Base-by-base conservation (phyloP, 2,329 filamentous ascomycete genomes). In the Neurospora sp. region DNA sequence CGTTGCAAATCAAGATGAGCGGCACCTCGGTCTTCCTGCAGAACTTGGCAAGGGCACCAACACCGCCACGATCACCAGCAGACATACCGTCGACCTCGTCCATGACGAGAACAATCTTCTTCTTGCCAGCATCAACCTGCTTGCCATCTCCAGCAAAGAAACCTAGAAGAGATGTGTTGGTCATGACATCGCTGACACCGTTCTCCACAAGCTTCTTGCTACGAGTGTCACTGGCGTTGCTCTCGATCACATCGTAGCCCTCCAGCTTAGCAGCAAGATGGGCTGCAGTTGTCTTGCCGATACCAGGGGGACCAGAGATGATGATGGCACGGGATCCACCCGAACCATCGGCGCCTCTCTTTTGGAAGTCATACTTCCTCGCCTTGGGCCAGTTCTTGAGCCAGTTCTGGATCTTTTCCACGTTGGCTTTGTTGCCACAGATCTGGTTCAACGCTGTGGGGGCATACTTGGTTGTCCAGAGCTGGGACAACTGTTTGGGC, bases 51-150 rank as follows among this genome's bases (percentile, higher is more conserved):
- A 99, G 85, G 38, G 96, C 96, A 68, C 94, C 96, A 67, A 99
- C 96, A 79, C 96, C 96, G 74, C 96, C 96, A 72, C 96, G 90
- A 78, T 99, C 96, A 78, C 96, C 96, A 42, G 93, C 94, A 72
- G 95, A 98, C 96, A 99, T 98, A 68, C 96, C 96, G 76, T 99
- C 96, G 4, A 99, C 96, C 81, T 99, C 96, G 76, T 99, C 96
- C 96, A 99, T 98, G 81, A 99, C 93, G 67, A 99, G 83, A 6
- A 97, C 93, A 40, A 98, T 89, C 75, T 97, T 97, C 83, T 96
- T 97, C 83, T 96, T 98, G 17, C 85, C 85, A 4, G 84, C 81
- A 66, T 97, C 91, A 3, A 97, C 89, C 70, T 90, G 87, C 80
- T 96, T 92, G 33, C 92, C 91, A 70, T 94, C 92, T 2, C 89